Percentiles rank a stretch among this genome's conserved stretches.
These are phyloP conservation scores for Kwoniella bestiolae DNA, from an alignment of 768 basidiomycete species.

Conservation along the genomic window DNA sequence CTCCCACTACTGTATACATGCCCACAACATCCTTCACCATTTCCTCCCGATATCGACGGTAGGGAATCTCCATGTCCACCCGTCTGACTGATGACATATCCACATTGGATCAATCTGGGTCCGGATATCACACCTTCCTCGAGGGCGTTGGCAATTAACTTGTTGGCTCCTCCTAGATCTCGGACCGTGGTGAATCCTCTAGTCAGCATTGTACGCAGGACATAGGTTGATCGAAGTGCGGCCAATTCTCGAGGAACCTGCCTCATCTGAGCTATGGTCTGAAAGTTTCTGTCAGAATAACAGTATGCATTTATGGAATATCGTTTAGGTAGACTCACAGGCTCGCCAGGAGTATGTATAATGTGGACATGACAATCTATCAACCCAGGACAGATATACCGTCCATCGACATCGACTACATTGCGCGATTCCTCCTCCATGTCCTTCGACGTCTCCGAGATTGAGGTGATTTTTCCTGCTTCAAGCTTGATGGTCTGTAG, in stretches of 20 bases:
- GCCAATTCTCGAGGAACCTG: conserved; percentile 51
- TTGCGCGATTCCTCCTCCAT: background rate
- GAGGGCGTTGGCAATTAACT: conserved; percentile 58
- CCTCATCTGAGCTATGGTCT: conserved; percentile 55
- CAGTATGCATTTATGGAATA: background rate
- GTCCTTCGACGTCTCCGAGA: background rate
- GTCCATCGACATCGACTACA: conserved; percentile 50
- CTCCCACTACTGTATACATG: conserved; percentile 48
- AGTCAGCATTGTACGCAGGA: conserved; percentile 58
- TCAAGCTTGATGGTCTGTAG: conserved; percentile 41
- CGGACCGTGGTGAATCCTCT: conserved; percentile 61
- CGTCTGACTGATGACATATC: conserved; percentile 60
- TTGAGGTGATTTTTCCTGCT: background rate
- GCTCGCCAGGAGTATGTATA: conserved; percentile 58
- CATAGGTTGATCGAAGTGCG: conserved; percentile 55
- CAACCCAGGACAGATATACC: conserved; percentile 58
- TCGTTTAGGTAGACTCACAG: conserved; percentile 16
- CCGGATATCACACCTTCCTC: conserved; percentile 59
- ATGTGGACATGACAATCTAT: conserved; percentile 61
- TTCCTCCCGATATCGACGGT: conserved; percentile 31
- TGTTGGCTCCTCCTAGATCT: conserved; percentile 60
- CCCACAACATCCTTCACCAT: conserved; percentile 26
- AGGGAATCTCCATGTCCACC: conserved; percentile 60
- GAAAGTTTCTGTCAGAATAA: no score
- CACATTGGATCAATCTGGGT: conserved; percentile 60